These are phyloP conservation scores for Pseudozyma sp. DNA, from an alignment of 1,284 basidiomycete species.

Conservation along the genomic window DNA sequence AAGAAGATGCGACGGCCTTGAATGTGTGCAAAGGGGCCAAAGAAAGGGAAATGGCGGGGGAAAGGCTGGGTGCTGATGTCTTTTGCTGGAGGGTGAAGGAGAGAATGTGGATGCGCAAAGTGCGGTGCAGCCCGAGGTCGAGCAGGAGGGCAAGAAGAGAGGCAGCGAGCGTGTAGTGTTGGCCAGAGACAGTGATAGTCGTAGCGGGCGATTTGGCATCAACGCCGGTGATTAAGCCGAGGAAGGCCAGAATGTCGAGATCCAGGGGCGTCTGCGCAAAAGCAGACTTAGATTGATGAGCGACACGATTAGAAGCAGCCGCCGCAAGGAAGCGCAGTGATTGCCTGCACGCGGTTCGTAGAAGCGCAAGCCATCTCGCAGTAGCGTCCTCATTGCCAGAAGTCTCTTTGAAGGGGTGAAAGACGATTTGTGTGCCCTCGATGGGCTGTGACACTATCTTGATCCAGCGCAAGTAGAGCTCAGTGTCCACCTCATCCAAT, in stretches of 20 bases:
- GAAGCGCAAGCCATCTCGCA: slow-evolving; percentile 21
- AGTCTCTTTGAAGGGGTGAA: slow-evolving; percentile 18
- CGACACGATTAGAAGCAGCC: slow-evolving; percentile 8
- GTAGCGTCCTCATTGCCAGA: not conserved
- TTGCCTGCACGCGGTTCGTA: slow-evolving; percentile 34
- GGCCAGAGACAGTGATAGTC: slow-evolving; percentile 3
- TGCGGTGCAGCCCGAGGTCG: slow-evolving; percentile 29
- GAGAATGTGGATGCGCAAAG: slow-evolving; percentile 38
- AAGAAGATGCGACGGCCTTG: slow-evolving; percentile 3
- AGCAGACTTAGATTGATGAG: not conserved
- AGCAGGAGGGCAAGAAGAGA: slow-evolving; percentile 35
- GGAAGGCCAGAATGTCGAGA: slow-evolving; percentile 27
- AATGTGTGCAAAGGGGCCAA: slow-evolving; percentile 40
- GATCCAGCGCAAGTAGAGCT: slow-evolving; percentile 28
- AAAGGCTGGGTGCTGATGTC: slow-evolving; percentile 20
- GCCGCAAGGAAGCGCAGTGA: slow-evolving; percentile 28
- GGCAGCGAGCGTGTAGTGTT: slow-evolving; percentile 13
- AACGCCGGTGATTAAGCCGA: slow-evolving; percentile 26
- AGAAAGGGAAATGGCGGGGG: slow-evolving; percentile 28
- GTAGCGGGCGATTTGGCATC: slow-evolving; percentile 23
- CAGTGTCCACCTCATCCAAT: slow-evolving; percentile 13
- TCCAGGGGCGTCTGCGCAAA: slow-evolving; percentile 9
- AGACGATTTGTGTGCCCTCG: slow-evolving; percentile 22
- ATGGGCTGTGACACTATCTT: slow-evolving; percentile 18
- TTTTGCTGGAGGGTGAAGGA: slow-evolving; percentile 38